Evolutionary conservation across 2,329 filamentous ascomycete species (phyloP).

Genomic region (Acephala macrosclerotiorum): DNA sequence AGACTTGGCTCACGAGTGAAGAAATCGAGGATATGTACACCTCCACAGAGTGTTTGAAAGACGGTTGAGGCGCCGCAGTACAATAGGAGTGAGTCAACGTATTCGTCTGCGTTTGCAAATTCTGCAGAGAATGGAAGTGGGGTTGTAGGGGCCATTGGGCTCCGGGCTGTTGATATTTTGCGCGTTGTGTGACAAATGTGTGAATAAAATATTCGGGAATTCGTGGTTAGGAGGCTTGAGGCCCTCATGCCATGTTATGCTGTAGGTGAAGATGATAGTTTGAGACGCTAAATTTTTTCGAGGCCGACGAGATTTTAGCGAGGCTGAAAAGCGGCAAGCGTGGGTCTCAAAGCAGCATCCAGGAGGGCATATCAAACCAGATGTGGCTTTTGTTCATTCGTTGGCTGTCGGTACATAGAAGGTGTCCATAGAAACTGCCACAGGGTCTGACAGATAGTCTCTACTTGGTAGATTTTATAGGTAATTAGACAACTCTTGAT

Average conservation of each 20-base stretch:
- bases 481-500: too few species aligned
- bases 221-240: background rate
- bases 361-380: background rate
- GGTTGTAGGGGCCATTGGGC: slow-evolving; percentile 38
- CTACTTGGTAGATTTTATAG: too few species aligned
- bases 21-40: slow-evolving; percentile 97
- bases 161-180: background rate
- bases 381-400: too few species aligned
- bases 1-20: slow-evolving; percentile 86
- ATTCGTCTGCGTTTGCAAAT: slow-evolving; percentile 77
- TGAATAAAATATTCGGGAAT: background rate
- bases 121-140: slow-evolving; percentile 39
- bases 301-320: slow-evolving; percentile 12
- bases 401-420: too few species aligned
- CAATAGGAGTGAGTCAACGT: slow-evolving; percentile 77
- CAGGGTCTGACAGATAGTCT: too few species aligned
- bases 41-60: slow-evolving; percentile 90
- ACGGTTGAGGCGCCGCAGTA: slow-evolving; percentile 78
- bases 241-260: background rate
- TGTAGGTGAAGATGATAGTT: background rate
- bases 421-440: too few species aligned
- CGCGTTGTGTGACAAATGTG: background rate
- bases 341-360: background rate
- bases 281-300: background rate
- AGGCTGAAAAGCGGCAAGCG: slow-evolving; percentile 6